phyloP scores from a whole-genome alignment of 2,329 filamentous ascomycete genomes.

The Cryphonectria nitschkei region DNA sequence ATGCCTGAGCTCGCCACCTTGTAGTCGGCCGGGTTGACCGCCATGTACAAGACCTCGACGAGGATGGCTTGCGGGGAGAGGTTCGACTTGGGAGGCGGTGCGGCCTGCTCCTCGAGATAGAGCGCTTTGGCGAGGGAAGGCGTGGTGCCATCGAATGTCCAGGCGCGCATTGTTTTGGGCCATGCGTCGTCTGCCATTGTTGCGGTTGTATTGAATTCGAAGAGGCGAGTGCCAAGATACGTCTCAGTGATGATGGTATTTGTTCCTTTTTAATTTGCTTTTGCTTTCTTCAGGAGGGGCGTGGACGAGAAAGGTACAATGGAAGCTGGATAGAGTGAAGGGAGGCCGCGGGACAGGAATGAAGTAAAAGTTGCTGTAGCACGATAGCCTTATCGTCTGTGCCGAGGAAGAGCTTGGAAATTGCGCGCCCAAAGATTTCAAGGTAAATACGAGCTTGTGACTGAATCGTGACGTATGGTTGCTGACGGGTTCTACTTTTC shows the following conservation, averaged over 20 bases:
- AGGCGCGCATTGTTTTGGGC: conserved; percentile 55
- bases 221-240: neutral
- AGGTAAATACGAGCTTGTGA: neutral
- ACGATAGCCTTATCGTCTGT: neutral
- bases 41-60: conserved; percentile 55
- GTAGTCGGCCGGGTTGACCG: conserved; percentile 68
- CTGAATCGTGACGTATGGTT: neutral
- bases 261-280: neutral
- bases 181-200: conserved; percentile 7
- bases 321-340: neutral
- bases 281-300: no score
- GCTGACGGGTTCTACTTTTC: neutral
- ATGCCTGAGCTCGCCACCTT: conserved; percentile 59
- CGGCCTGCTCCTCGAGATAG: conserved; percentile 45
- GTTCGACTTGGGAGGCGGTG: conserved; percentile 44
- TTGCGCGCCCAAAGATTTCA: neutral
- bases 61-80: conserved; percentile 52
- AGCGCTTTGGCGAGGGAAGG: conserved; percentile 59
- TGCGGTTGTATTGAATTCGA: neutral
- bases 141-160: conserved; percentile 54
- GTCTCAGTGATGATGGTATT: neutral
- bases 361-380: neutral
- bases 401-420: neutral
- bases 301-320: neutral
- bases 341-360: neutral